Evolutionary conservation across 495 filamentous ascomycete genomes (phyloP).

Genomic region (Paragyromitra xinjiangensis): DNA sequence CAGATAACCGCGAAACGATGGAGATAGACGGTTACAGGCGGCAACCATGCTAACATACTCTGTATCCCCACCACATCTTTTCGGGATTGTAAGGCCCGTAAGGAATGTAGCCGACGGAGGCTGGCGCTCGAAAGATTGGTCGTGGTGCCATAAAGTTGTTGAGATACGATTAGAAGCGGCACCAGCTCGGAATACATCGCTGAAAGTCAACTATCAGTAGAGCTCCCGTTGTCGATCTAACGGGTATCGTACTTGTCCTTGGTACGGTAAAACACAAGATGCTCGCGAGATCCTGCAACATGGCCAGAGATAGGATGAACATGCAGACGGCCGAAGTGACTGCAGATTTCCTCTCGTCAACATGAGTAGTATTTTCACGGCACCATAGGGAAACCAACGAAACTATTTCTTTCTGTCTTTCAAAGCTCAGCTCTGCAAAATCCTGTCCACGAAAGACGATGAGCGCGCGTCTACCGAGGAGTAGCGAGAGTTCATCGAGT

Average conservation of each 20-base stretch:
- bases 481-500: conserved; percentile 61
- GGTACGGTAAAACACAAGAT: conserved; percentile 70
- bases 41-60: conserved; percentile 68
- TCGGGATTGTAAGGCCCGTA: conserved; percentile 69
- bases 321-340: conserved; percentile 71
- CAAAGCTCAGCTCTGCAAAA: conserved; percentile 66
- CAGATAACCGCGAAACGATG: conserved; percentile 73
- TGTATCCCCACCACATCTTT: conserved; percentile 70
- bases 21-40: conserved; percentile 78
- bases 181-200: conserved; percentile 63
- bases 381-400: conserved; percentile 23
- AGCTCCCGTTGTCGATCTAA: background rate
- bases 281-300: conserved; percentile 68
- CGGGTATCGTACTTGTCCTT: conserved; percentile 26
- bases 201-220: conserved; percentile 29
- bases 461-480: conserved; percentile 62
- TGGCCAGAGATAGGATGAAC: conserved; percentile 71
- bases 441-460: conserved; percentile 63
- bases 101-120: conserved; percentile 73
- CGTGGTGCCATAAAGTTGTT: conserved; percentile 72
- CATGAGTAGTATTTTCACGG: conserved; percentile 38
- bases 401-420: conserved; percentile 60
- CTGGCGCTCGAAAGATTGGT: conserved; percentile 72
- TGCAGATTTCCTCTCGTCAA: conserved; percentile 60
- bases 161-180: conserved; percentile 65